Evolutionary conservation across 768 basidiomycete species (phyloP), one percentile per base, ranked within the genome.

Genomic region (Tylopilus balloui): DNA sequence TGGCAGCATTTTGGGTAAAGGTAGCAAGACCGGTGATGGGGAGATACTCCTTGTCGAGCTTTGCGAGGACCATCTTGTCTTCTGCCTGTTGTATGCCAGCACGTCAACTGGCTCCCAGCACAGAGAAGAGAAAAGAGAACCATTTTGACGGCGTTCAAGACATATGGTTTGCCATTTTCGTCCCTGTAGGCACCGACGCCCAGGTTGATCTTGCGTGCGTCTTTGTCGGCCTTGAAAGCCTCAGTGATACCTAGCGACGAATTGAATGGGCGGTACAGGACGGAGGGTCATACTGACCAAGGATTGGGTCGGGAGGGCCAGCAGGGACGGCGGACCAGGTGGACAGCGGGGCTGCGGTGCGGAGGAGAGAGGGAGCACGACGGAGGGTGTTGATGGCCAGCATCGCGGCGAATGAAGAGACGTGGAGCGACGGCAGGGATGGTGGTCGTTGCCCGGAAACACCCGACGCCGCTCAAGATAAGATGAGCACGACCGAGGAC

Each of bases 161-260:
- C 84, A 67, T 93, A 98, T 6, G 95, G 95, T 72, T 96, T 97
- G 48, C 96, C 96, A 47, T 86, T 77, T 55, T 83, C 90, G 60
- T 99, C 93, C 52, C 96, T 81, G 77, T 93, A 97, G 38, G 92
- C 90, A 61, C 96, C 96, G 56, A 97, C 96, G 64, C 96, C 96
- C 50, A 99, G 78, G 73, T 98, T 99, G 64, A 99, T 95, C 71
- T 98, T 98, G 57, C 84, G 83, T 15, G 88, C 75, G 67, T 88
- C 83, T 61, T 82, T 85, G 80, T 97, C 92, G 37, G 92, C 91
- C 74, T 94, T 96, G 82, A 93, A 99, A 24, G 92, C 92, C 65
- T 97, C 95, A 24, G 89, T 87, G 42, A 99, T 79, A 53, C 90
- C 88, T 90, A 58, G n/a, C 47, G 37, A 38, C 50, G 15, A 48